These are phyloP conservation scores for Fusarium camptoceras DNA, from an alignment of 2,329 filamentous ascomycete species.

Conservation along the genomic window DNA sequence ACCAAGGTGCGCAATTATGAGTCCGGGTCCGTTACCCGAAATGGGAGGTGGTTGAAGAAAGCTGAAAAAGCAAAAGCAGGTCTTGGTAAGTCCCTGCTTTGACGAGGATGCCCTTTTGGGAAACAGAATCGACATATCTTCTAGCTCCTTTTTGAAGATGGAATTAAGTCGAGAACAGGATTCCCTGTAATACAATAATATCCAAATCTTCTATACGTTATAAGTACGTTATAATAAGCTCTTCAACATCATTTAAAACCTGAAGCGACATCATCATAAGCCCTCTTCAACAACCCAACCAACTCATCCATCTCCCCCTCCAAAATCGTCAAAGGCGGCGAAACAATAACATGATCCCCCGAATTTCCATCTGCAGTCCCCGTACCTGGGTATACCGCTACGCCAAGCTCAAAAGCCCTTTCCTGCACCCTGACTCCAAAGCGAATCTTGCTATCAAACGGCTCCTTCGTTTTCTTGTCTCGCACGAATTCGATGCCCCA, in stretches of 20 bases:
- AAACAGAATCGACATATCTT: background rate
- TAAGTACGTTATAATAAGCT: accelerated
- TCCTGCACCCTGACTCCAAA: slow-evolving; percentile 48
- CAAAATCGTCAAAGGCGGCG: slow-evolving; percentile 75
- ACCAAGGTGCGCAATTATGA: accelerated
- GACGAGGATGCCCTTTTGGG: background rate
- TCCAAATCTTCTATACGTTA: background rate
- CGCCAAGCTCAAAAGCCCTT: slow-evolving; percentile 46
- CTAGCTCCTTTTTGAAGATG: accelerated
- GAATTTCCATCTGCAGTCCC: slow-evolving; percentile 69
- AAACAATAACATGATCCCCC: slow-evolving; percentile 77
- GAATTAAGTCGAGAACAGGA: background rate
- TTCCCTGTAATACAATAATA: too few species aligned
- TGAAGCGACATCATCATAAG: slow-evolving; percentile 26
- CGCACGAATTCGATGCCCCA: slow-evolving; percentile 61
- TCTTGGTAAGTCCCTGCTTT: accelerated
- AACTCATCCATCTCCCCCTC: slow-evolving; percentile 39
- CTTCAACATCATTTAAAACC: accelerated
- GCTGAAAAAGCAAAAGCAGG: background rate
- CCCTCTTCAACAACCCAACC: slow-evolving; percentile 16
- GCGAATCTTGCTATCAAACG: slow-evolving; percentile 48
- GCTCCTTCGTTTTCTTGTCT: slow-evolving; percentile 51
- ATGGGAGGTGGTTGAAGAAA: background rate
- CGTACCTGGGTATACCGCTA: slow-evolving; percentile 71
- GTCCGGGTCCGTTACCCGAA: accelerated